Evolutionary conservation across 2,329 filamentous ascomycete species (phyloP), one percentile per base, ranked within the genome.

Genomic region (Metarhizium guizhouense): DNA sequence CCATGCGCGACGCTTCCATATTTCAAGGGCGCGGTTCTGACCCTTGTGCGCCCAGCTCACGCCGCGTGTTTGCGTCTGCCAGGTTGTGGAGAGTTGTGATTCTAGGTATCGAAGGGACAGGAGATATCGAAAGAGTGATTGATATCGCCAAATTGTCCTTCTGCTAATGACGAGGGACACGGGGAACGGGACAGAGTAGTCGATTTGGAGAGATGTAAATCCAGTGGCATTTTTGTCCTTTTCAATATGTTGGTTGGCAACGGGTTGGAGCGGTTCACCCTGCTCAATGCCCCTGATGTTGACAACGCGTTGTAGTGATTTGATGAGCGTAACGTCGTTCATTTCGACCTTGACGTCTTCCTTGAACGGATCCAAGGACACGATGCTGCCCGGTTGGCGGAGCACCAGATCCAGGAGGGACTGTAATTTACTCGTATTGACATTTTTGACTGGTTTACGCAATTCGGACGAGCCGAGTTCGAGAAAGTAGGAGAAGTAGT

Each of bases 401-500:
- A 99, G 80, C 0, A 96, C 93, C 30, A 97, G 81, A 69, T 99
- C 94, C n/a, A 99, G 82, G 32, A 99, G 77, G 10, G 91, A 96
- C 70, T 99, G 94, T 47, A 99, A 78, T 70, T 99, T 99, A 69
- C 85, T 85, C 55, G 89, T 88, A 66, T 97, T 99, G 70, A 97
- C 91, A 54, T 81, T 81, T 67, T 90, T 90, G 57, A 92, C 89
- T 36, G 88, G 87, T 68, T 96, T 96, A 64, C 90, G 88, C 57
- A 99, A 79, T 72, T 99, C 94, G 1, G 91, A 92, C 34, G 88
- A 80, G 54, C 90, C 86, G 20, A 99, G 84, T 67, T 99, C 94
- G 57, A 99, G 84, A 70, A 99, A 99, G 72, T 97, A 95, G 3
- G 91, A 91, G 71, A 99, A 97, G 75, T 96, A 99, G 70, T 99